A percentile compares a stretch with the other conserved stretches of the same genome.
Evolutionary conservation across 768 basidiomycete species (phyloP).

Genomic region (Fibroporia radiculosa): DNA sequence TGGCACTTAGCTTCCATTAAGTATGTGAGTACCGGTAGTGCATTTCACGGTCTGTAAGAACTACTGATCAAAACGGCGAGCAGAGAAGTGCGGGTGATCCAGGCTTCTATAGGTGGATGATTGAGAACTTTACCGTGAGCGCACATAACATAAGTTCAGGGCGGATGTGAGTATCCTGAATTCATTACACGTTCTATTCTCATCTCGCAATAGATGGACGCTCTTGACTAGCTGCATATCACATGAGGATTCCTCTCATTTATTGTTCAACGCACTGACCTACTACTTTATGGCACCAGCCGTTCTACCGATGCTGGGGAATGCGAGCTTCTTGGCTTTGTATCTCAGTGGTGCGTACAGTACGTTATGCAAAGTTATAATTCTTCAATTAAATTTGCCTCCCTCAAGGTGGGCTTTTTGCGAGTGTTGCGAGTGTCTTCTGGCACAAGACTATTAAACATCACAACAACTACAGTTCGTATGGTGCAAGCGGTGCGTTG

Average conservation of each 20-base stretch:
- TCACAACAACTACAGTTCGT: slow-evolving; percentile 26
- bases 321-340: slow-evolving; percentile 56
- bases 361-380: not conserved
- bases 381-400: not conserved
- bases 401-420: slow-evolving; percentile 49
- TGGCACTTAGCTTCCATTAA: slow-evolving; percentile 36
- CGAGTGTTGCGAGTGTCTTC: slow-evolving; percentile 40
- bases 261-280: slow-evolving; percentile 70
- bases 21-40: slow-evolving; percentile 14
- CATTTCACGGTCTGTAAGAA: not conserved
- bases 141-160: slow-evolving; percentile 54
- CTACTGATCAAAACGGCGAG: not conserved
- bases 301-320: slow-evolving; percentile 57
- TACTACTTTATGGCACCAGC: slow-evolving; percentile 70
- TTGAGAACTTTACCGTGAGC: slow-evolving; percentile 54
- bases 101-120: slow-evolving; percentile 39
- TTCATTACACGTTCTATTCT: not conserved
- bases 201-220: slow-evolving; percentile 53
- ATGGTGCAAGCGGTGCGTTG: slow-evolving; percentile 68
- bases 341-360: slow-evolving; percentile 58
- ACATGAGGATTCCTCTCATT: slow-evolving; percentile 51
- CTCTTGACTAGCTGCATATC: slow-evolving; percentile 66
- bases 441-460: slow-evolving; percentile 33
- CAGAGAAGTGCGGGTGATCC: slow-evolving; percentile 26
- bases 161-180: slow-evolving; percentile 51